These are phyloP conservation scores for Cryptosporidium muris DNA, from an alignment of 169 alveolate genomes.

Conservation along the genomic window DNA sequence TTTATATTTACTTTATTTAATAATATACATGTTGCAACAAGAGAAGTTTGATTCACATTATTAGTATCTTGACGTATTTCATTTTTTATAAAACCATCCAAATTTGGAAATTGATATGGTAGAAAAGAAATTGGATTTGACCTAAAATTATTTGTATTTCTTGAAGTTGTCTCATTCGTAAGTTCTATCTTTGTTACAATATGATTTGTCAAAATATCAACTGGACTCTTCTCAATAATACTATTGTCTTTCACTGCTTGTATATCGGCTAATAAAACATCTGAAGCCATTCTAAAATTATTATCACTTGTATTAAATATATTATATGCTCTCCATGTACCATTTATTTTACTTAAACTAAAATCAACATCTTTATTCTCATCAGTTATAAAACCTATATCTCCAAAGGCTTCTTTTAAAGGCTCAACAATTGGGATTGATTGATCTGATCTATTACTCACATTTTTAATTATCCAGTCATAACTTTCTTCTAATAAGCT, in stretches of 20 bases:
- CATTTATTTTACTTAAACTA: slow-evolving; percentile 42
- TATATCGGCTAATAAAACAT: slow-evolving; percentile 45
- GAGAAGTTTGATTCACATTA: background rate
- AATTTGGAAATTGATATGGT: slow-evolving; percentile 3
- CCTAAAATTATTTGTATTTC: background rate
- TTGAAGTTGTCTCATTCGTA: background rate
- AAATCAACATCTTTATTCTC: slow-evolving; percentile 47
- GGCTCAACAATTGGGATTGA: slow-evolving; percentile 63
- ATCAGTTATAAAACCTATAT: slow-evolving; percentile 35
- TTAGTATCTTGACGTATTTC: background rate
- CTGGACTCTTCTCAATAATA: slow-evolving; percentile 49
- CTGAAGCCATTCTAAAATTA: slow-evolving; percentile 63
- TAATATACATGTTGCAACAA: slow-evolving; percentile 49
- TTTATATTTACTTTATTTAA: slow-evolving; percentile 15
- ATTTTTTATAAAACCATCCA: background rate
- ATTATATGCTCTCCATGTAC: slow-evolving; percentile 66
- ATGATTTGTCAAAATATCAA: slow-evolving; percentile 38
- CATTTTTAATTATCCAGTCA: slow-evolving; percentile 39
- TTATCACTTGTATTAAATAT: slow-evolving; percentile 43
- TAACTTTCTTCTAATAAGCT: slow-evolving; percentile 65
- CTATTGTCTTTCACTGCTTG: slow-evolving; percentile 25
- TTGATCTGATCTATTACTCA: slow-evolving; percentile 62
- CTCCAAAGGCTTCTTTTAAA: slow-evolving; percentile 40
- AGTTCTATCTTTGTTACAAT: slow-evolving; percentile 51
- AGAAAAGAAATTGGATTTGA: background rate